Evolutionary conservation across 164 flowering plant species (phyloP).

Genomic region (Buxus sempervirens): DNA sequence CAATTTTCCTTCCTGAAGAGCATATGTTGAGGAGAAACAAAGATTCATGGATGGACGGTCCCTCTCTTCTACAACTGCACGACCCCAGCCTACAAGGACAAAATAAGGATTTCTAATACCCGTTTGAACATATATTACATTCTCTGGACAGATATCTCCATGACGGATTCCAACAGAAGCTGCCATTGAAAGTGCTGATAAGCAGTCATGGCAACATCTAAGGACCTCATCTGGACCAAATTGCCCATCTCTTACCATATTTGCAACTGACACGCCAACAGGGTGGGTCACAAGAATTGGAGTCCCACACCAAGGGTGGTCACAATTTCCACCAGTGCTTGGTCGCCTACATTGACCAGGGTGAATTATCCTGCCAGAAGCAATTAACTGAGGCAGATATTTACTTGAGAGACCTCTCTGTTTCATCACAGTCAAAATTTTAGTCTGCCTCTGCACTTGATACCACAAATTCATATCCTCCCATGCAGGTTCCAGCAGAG

Average conservation of each 20-base stretch:
- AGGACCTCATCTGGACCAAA: constrained; percentile 66
- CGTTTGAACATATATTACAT: constrained; percentile 52
- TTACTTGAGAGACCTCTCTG: constrained; percentile 74
- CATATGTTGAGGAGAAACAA: constrained; percentile 75
- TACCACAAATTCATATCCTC: constrained; percentile 93
- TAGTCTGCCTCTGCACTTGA: constrained; percentile 91
- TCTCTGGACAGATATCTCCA: constrained; percentile 83
- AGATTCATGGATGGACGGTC: constrained; percentile 89
- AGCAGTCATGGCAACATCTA: constrained; percentile 76
- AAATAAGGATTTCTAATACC: constrained; percentile 43
- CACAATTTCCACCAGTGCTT: constrained; percentile 61
- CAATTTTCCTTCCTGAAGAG: constrained; percentile 89
- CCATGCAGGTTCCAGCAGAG: constrained; percentile 88
- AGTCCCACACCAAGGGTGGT: constrained; percentile 93
- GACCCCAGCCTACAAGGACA: constrained; percentile 91
- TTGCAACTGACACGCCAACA: constrained; percentile 61
- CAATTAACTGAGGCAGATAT: constrained; percentile 67
- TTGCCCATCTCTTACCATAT: constrained; percentile 44
- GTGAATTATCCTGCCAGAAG: constrained; percentile 78
- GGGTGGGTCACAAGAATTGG: constrained; percentile 78
- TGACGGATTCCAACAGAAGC: constrained; percentile 66
- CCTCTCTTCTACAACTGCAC: constrained; percentile 83
- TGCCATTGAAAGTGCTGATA: constrained; percentile 66
- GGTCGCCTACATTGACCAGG: constrained; percentile 66
- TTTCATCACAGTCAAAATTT: constrained; percentile 65